These are phyloP conservation scores for Backusella australiensis DNA, from an alignment of 192 early-diverging fungal species.

Conservation along the genomic window DNA sequence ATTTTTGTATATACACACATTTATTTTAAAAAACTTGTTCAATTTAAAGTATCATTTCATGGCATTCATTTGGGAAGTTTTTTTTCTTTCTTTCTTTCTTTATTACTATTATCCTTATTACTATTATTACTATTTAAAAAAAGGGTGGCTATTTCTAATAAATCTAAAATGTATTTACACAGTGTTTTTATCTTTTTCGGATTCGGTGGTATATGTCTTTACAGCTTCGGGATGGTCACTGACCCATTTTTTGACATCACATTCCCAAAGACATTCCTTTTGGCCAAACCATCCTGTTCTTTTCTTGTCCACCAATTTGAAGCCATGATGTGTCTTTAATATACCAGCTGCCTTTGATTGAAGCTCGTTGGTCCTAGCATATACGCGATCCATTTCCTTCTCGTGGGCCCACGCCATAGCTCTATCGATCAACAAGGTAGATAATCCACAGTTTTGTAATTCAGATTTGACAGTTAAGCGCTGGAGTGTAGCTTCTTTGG, in stretches of 20 bases:
- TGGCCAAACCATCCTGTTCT: slow-evolving; percentile 28
- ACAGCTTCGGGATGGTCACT: not conserved
- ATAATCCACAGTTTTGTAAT: slow-evolving; percentile 28
- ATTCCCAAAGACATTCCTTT: slow-evolving; percentile 15
- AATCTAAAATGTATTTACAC: slow-evolving; percentile 2
- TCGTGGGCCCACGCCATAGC: slow-evolving; percentile 26
- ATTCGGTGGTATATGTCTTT: not conserved
- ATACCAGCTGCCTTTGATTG: slow-evolving; percentile 19
- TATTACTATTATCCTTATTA: not conserved
- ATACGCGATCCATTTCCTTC: slow-evolving; percentile 9
- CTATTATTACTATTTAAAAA: not conserved
- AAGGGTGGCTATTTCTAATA: not conserved
- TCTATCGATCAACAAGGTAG: slow-evolving; percentile 27
- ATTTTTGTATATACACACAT: not conserved
- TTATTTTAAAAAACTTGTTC: not conserved
- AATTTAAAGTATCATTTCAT: not conserved
- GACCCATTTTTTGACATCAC: slow-evolving; percentile 28
- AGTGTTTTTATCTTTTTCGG: not conserved
- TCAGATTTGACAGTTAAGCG: slow-evolving; percentile 20
- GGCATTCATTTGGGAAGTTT: not conserved
- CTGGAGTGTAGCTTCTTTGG: slow-evolving; percentile 17
- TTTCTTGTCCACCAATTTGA: slow-evolving; percentile 14
- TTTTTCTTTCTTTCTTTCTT: not conserved
- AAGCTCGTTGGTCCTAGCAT: slow-evolving; percentile 30
- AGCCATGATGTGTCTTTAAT: slow-evolving; percentile 25